Conservation (phyloP, 2,329 filamentous ascomycete genomes). For the Fusarium sp. region DNA sequence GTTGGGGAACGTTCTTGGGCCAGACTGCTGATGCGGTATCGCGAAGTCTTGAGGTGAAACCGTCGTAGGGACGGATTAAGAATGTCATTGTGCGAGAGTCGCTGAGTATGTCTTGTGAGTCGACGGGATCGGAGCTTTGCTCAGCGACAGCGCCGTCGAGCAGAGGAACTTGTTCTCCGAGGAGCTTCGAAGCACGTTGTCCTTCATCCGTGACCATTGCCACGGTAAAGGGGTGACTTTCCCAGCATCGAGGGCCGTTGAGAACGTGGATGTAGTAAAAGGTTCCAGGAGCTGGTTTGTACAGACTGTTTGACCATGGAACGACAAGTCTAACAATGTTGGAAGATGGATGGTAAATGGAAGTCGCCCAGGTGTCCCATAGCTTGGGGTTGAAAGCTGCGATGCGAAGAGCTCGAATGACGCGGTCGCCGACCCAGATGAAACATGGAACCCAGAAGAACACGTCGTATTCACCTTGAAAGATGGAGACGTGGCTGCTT, state of each 20-base stretch:
- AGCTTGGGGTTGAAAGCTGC: constrained; percentile 54
- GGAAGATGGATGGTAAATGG: constrained; percentile 51
- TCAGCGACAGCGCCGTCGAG: constrained; percentile 39
- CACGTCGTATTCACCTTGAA: constrained; percentile 59
- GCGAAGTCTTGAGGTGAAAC: constrained; percentile 56
- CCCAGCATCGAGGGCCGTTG: constrained; percentile 56
- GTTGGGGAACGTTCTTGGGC: constrained; percentile 45
- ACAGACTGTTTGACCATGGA: constrained; percentile 50
- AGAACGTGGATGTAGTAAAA: constrained; percentile 61
- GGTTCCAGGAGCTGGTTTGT: constrained; percentile 54
- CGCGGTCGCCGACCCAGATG: constrained; percentile 64
- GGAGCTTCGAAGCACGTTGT: constrained; percentile 27
- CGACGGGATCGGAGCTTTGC: not conserved
- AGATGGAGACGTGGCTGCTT: constrained; percentile 63
- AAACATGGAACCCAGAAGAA: constrained; percentile 62
- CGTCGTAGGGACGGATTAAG: constrained; percentile 59
- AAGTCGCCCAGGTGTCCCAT: constrained; percentile 52
- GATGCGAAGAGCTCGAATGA: constrained; percentile 58
- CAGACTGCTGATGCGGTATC: constrained; percentile 45
- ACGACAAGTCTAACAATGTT: constrained; percentile 58
- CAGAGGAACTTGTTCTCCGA: constrained; percentile 50
- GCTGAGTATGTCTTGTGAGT: not conserved
- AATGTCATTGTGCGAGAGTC: constrained; percentile 51
- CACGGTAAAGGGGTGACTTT: constrained; percentile 64
- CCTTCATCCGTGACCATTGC: constrained; percentile 46